Percentiles rank a stretch among this genome's conserved stretches.
Conservation (phyloP, 352 stramenopile genomes). For the Globisporangium uncinulatum region DNA sequence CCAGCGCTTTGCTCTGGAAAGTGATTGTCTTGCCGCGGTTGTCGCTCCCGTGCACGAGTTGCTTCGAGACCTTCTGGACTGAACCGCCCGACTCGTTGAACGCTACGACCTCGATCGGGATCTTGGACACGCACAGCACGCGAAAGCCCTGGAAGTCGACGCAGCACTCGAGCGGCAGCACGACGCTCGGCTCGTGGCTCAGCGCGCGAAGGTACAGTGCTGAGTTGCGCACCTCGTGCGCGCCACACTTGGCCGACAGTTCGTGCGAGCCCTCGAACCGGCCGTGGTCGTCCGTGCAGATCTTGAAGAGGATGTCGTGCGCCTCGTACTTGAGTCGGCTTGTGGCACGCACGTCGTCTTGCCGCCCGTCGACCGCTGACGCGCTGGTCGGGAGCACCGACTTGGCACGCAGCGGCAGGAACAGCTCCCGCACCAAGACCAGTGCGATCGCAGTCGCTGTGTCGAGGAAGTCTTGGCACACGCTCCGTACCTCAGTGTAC, state of each 20-base stretch:
- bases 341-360: conserved; percentile 50
- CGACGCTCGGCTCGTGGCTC: conserved; percentile 25
- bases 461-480: conserved; percentile 89
- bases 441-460: conserved; percentile 57
- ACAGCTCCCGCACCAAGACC: conserved; percentile 79
- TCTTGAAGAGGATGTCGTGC: conserved; percentile 87
- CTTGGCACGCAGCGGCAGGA: conserved; percentile 69
- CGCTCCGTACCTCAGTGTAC: conserved; percentile 78
- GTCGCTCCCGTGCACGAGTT: conserved; percentile 83
- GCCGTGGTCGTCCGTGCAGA: conserved; percentile 89
- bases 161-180: conserved; percentile 69
- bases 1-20: conserved; percentile 77
- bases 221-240: conserved; percentile 78
- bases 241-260: conserved; percentile 76
- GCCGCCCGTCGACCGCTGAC: conserved; percentile 58
- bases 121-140: conserved; percentile 78
- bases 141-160: conserved; percentile 89
- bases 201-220: conserved; percentile 64
- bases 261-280: conserved; percentile 89
- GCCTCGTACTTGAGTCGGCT: conserved; percentile 73
- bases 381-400: conserved; percentile 61
- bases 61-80: conserved; percentile 56
- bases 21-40: conserved; percentile 79
- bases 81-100: conserved; percentile 55
- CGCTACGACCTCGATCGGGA: conserved; percentile 69